Percentiles rank a stretch among this genome's conserved stretches.
phyloP scores from a whole-genome alignment of 352 stramenopile genomes.

The Globisporangium splendens region DNA sequence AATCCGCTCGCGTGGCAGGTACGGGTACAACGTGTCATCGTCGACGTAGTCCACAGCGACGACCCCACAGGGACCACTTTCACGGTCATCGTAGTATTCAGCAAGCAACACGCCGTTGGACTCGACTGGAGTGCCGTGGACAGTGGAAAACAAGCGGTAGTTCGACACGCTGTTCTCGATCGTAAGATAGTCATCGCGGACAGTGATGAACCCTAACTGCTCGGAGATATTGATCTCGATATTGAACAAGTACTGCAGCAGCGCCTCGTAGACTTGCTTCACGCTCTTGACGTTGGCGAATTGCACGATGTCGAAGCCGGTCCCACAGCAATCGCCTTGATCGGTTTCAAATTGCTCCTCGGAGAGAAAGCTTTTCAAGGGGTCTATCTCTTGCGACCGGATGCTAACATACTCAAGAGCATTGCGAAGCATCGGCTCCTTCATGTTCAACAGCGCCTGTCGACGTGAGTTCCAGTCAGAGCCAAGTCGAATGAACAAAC shows the following conservation, averaged over 20 bases:
- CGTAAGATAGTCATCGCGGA: slow-evolving; percentile 34
- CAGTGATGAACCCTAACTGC: slow-evolving; percentile 30
- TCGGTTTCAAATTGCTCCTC: slow-evolving; percentile 20
- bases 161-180: slow-evolving; percentile 22
- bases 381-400: slow-evolving; percentile 1
- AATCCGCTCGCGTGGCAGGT: slow-evolving; percentile 21
- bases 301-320: slow-evolving; percentile 35
- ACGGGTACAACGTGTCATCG: slow-evolving; percentile 47
- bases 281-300: slow-evolving; percentile 20
- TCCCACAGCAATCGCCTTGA: slow-evolving; percentile 30
- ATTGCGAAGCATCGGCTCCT: slow-evolving; percentile 1
- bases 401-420: not conserved
- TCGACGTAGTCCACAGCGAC: slow-evolving; percentile 37
- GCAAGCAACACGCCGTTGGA: slow-evolving; percentile 34
- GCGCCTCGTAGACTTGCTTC: slow-evolving; percentile 29
- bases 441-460: not conserved
- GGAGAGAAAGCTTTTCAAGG: slow-evolving; percentile 24
- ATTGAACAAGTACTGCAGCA: slow-evolving; percentile 30
- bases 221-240: slow-evolving; percentile 42
- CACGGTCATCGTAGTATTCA: slow-evolving; percentile 21
- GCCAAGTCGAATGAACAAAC: slow-evolving; percentile 41
- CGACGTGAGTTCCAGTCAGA: slow-evolving; percentile 17
- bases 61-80: slow-evolving; percentile 15
- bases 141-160: slow-evolving; percentile 23
- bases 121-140: slow-evolving; percentile 26